Percentiles rank a stretch among this genome's conserved stretches.
Evolutionary conservation across 1,284 basidiomycete species (phyloP).

Genomic region (Paramarasmius palmivorus): DNA sequence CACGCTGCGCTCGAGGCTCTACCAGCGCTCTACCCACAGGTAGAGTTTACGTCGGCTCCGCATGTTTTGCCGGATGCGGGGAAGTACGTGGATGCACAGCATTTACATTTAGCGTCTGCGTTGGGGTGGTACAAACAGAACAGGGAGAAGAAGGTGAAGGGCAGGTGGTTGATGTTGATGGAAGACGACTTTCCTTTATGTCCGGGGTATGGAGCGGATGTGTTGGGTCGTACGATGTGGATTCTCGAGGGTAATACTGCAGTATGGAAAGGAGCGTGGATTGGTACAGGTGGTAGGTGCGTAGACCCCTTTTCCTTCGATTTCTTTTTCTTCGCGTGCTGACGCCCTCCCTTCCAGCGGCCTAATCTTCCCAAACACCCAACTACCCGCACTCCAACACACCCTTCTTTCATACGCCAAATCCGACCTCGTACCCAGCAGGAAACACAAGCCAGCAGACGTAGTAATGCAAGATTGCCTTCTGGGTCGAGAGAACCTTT

Average conservation of each 20-base stretch:
- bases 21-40: no score
- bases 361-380: constrained; percentile 36
- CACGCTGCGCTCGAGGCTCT: no score
- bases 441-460: constrained; percentile 28
- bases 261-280: constrained; percentile 20
- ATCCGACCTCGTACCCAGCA: constrained; percentile 18
- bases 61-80: no score
- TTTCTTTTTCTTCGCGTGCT: background rate
- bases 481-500: constrained; percentile 35
- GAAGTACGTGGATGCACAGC: constrained; percentile 31
- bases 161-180: constrained; percentile 43
- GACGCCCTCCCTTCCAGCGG: constrained; percentile 27
- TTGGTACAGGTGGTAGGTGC: constrained; percentile 43
- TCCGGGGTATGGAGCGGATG: constrained; percentile 30
- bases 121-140: constrained; percentile 31
- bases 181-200: constrained; percentile 47
- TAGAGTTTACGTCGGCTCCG: no score
- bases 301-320: constrained; percentile 14
- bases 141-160: constrained; percentile 13
- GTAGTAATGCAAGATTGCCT: constrained; percentile 44
- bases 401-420: constrained; percentile 34
- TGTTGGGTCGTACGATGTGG: constrained; percentile 32
- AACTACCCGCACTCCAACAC: constrained; percentile 32
- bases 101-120: constrained; percentile 41
- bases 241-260: constrained; percentile 27